Evolutionary conservation across 129 eudicot genomes (phyloP).

Genomic region (Lactuca sativa): DNA sequence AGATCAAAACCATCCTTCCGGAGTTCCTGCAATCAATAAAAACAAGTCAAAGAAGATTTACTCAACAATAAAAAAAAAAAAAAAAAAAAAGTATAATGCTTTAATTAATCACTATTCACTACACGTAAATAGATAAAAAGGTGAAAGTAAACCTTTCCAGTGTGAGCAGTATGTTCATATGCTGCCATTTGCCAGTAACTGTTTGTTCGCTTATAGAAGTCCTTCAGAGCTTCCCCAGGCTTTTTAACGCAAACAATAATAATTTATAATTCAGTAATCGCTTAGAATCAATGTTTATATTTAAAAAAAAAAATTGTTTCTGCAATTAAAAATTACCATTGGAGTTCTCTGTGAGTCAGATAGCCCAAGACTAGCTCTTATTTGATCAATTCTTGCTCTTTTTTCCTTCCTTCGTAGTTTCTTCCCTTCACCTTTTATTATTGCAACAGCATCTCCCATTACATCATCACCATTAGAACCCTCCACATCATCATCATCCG

Average conservation of each 20-base stretch:
- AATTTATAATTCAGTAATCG: constrained; percentile 12
- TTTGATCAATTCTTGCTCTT: constrained; percentile 88
- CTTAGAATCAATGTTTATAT: neutral
- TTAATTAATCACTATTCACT: too few species aligned
- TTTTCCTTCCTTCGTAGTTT: constrained; percentile 89
- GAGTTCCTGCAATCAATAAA: constrained; percentile 61
- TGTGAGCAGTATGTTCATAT: constrained; percentile 94
- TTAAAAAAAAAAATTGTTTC: too few species aligned
- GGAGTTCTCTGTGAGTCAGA: constrained; percentile 97
- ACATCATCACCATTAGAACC: constrained; percentile 45
- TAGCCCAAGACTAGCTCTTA: constrained; percentile 96
- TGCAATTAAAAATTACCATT: constrained; percentile 39
- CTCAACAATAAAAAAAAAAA: too few species aligned
- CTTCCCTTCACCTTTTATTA: constrained; percentile 85
- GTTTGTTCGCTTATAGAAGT: constrained; percentile 91
- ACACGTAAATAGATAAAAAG: constrained; percentile 2
- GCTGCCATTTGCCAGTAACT: constrained; percentile 99
- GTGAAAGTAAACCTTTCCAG: constrained; percentile 73
- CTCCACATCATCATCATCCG: constrained; percentile 49
- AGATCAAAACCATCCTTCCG: constrained; percentile 99
- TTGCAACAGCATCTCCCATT: constrained; percentile 93
- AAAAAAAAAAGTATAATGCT: too few species aligned
- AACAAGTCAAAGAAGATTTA: neutral
- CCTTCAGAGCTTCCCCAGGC: constrained; percentile 95
- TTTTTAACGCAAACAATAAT: constrained; percentile 9